Conservation (phyloP, 495 filamentous ascomycete species). For the Extremus antarcticus region DNA sequence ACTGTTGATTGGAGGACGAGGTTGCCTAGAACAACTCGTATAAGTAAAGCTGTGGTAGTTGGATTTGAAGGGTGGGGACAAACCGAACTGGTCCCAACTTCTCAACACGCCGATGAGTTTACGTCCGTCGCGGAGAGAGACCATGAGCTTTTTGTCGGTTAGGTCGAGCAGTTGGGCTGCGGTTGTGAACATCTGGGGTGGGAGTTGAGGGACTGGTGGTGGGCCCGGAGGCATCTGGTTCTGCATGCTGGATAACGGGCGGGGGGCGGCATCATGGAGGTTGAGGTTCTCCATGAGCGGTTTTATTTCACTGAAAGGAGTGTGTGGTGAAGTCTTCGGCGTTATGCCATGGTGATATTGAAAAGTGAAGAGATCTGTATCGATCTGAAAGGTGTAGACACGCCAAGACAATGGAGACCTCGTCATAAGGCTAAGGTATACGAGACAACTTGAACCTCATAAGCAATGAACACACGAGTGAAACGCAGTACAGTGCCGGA, state of each 20-base stretch:
- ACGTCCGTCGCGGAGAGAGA: constrained; percentile 81
- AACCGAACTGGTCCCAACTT: constrained; percentile 98
- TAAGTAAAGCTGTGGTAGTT: no score
- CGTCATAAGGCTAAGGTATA: no score
- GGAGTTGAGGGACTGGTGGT: constrained; percentile 44
- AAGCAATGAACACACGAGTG: not conserved
- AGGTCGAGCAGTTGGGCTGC: constrained; percentile 89
- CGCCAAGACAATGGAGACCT: no score
- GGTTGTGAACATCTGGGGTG: constrained; percentile 94
- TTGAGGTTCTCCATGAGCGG: constrained; percentile 16
- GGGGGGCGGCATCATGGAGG: constrained; percentile 14
- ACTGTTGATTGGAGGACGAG: constrained; percentile 84
- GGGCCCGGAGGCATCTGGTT: not conserved
- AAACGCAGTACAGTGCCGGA: not conserved
- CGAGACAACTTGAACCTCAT: no score
- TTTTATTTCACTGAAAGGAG: not conserved
- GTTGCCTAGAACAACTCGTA: constrained; percentile 64
- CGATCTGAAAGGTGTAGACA: no score
- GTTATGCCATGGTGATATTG: not conserved
- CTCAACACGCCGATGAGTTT: constrained; percentile 86
- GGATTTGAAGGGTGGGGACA: no score
- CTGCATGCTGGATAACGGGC: not conserved
- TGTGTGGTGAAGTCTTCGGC: not conserved
- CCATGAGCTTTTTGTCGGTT: constrained; percentile 92
- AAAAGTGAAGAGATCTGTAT: not conserved